Percentiles rank a stretch among this genome's conserved stretches.
phyloP scores from a whole-genome alignment of 140 eudicot species.

The Bidens hawaiensis region DNA sequence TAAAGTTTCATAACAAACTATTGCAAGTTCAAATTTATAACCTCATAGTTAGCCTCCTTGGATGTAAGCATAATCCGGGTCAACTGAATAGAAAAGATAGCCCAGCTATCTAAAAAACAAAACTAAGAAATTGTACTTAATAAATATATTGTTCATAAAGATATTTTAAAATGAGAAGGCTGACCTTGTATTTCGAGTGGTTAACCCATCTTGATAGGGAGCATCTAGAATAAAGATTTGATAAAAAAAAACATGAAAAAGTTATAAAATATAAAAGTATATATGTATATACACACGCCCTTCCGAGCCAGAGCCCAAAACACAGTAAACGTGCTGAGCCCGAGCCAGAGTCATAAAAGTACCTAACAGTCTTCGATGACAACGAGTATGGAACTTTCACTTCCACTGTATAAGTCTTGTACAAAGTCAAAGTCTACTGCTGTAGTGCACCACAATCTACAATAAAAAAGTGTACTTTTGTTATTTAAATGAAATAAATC shows the following conservation, averaged over 20 bases:
- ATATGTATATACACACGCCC: slow-evolving; percentile 30
- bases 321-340: too few species aligned
- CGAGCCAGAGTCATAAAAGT: too few species aligned
- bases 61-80: slow-evolving; percentile 59
- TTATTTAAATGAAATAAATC: background rate
- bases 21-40: slow-evolving; percentile 15
- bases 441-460: slow-evolving; percentile 83
- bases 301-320: too few species aligned
- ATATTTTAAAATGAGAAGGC: too few species aligned
- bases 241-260: too few species aligned
- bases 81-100: slow-evolving; percentile 67
- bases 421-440: slow-evolving; percentile 54
- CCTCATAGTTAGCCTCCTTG: slow-evolving; percentile 97
- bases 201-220: slow-evolving; percentile 70
- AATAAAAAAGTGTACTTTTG: slow-evolving; percentile 17
- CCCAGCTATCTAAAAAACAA: slow-evolving; percentile 69
- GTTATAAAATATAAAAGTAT: too few species aligned
- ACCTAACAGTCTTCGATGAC: slow-evolving; percentile 97
- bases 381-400: slow-evolving; percentile 59
- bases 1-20: background rate
- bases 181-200: slow-evolving; percentile 88
- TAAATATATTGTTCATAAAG: background rate
- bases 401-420: slow-evolving; percentile 33
- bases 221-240: slow-evolving; percentile 51
- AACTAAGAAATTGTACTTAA: background rate